These are phyloP conservation scores for Pyrenophora tritici-repentis DNA, from an alignment of 2,329 filamentous ascomycete species.

Conservation along the genomic window DNA sequence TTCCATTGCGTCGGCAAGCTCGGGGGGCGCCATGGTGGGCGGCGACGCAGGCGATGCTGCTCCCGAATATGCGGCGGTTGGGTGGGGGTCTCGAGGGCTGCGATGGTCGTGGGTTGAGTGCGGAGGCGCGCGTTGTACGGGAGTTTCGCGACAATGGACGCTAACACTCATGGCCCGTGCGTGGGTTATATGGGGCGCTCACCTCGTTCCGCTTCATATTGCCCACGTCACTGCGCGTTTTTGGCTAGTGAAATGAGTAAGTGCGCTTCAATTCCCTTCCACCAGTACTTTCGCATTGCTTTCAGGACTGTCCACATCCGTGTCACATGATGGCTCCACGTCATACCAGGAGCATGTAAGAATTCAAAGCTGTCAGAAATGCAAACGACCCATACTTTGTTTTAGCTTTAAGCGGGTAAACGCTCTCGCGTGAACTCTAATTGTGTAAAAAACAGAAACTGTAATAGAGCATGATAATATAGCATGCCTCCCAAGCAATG, in stretches of 20 bases:
- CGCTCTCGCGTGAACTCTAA: no score
- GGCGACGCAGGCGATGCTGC: constrained; percentile 36
- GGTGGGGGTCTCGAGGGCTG: constrained; percentile 2
- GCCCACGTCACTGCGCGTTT: constrained; percentile 6
- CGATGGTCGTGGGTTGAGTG: constrained; percentile 4
- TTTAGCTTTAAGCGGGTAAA: no score
- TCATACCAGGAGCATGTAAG: no score
- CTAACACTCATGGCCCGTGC: constrained; percentile 9
- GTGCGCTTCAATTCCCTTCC: no score
- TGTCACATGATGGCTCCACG: no score
- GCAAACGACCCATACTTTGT: no score
- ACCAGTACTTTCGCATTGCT: no score
- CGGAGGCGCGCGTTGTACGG: constrained; percentile 9
- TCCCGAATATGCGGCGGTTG: constrained; percentile 17
- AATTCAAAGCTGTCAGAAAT: no score
- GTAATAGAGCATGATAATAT: background rate
- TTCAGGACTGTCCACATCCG: no score
- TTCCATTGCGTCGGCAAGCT: constrained; percentile 37
- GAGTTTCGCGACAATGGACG: constrained; percentile 17
- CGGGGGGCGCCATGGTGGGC: constrained; percentile 38
- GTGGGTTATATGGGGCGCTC: background rate
- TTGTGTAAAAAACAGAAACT: no score
- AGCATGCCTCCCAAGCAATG: no score
- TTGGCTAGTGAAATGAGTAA: no score
- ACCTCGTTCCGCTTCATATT: constrained; percentile 6